phyloP scores from a whole-genome alignment of 306 rosid genomes.

The Purshia tridentata region DNA sequence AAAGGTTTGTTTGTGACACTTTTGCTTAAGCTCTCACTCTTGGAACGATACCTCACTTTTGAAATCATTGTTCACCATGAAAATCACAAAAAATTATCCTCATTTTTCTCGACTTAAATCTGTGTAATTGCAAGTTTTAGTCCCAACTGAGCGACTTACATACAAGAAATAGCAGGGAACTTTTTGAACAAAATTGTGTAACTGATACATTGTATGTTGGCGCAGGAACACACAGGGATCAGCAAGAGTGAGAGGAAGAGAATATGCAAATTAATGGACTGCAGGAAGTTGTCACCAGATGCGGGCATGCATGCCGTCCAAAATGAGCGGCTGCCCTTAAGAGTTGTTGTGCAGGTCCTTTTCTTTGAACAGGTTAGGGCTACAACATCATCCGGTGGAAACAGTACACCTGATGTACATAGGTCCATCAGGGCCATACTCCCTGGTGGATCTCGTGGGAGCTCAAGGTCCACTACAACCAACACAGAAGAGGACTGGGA shows the following conservation, averaged over 20 bases:
- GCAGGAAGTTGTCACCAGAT: constrained; percentile 78
- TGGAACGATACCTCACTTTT: no score
- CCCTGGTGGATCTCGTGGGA: constrained; percentile 73
- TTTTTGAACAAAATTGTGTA: background rate
- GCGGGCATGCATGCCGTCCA: constrained; percentile 96
- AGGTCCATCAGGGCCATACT: constrained; percentile 59
- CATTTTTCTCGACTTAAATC: background rate
- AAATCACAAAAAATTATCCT: background rate
- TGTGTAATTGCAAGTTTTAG: background rate
- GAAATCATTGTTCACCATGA: background rate
- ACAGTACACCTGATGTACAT: constrained; percentile 60
- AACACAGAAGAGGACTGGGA: constrained; percentile 93
- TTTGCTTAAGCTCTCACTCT: background rate
- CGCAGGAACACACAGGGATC: constrained; percentile 91
- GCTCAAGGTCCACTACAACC: constrained; percentile 83
- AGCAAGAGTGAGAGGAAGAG: constrained; percentile 80
- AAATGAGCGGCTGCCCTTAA: constrained; percentile 87
- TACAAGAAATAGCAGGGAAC: background rate
- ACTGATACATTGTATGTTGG: constrained; percentile 7
- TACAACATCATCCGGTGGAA: constrained; percentile 56
- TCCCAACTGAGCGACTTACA: background rate
- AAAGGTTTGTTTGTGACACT: constrained; percentile 48
- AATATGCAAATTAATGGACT: constrained; percentile 87
- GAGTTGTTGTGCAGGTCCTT: constrained; percentile 85
- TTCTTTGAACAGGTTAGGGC: constrained; percentile 87